Conservation (phyloP, 1,284 basidiomycete species). For the Ustilago shanxiensis region DNA sequence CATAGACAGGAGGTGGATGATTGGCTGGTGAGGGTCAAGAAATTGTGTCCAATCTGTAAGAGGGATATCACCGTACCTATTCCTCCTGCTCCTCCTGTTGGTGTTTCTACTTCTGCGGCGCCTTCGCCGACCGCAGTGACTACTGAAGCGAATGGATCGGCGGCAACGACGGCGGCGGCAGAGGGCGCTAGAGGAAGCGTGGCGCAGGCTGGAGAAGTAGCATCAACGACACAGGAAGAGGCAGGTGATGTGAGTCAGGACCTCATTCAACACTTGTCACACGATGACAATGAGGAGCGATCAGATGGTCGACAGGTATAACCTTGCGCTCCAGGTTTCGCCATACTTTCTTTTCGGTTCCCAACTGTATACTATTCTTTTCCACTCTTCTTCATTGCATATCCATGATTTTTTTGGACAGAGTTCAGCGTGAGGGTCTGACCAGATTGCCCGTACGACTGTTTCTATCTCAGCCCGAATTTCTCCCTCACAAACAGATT, state of each 20-base stretch:
- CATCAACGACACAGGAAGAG: slow-evolving; percentile 1
- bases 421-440: too few species aligned
- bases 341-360: neutral
- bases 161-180: neutral
- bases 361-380: slow-evolving; percentile 12
- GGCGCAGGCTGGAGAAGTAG: neutral
- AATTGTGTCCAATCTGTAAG: slow-evolving; percentile 69
- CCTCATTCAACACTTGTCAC: slow-evolving; percentile 26
- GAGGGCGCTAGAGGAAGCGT: neutral
- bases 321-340: neutral
- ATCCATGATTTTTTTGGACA: neutral
- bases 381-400: neutral
- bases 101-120: slow-evolving; percentile 7
- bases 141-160: neutral
- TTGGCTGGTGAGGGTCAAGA: slow-evolving; percentile 65
- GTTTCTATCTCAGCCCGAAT: too few species aligned
- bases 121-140: slow-evolving; percentile 1
- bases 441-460: too few species aligned
- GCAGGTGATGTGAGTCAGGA: slow-evolving; percentile 21
- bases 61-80: slow-evolving; percentile 63
- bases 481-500: too few species aligned
- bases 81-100: slow-evolving; percentile 47
- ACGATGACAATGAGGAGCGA: slow-evolving; percentile 16
- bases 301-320: slow-evolving; percentile 31
- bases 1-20: slow-evolving; percentile 67